Evolutionary conservation across 75 land plant genomes (phyloP), one percentile per base, ranked within the genome.

Genomic region (Sequoia sempervirens): DNA sequence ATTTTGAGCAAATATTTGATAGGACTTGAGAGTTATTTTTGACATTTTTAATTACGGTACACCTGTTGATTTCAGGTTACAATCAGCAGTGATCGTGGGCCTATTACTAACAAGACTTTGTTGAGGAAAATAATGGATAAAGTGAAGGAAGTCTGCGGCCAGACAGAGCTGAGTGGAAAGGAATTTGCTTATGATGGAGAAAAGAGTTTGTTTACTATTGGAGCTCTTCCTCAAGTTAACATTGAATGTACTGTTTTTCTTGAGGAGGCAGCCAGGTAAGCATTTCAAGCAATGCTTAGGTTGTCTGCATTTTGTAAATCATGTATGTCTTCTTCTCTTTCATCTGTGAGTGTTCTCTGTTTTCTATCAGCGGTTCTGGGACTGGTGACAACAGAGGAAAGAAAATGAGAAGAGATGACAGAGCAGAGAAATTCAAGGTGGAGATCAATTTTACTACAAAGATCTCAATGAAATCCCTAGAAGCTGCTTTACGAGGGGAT

Each of bases 121-220:
- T 86, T 90, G 28, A 88, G 96, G 32, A 88, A 83, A 28, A 80
- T 94, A 2, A 86, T 94, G 85, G 87, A 84, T 17, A 94, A 89
- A 84, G 82, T 94, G 10, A 76, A 85, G n/a, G 68, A 88, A 53
- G 87, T 86, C 3, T 90, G 90, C 69, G 89, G 89, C 5, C 12
- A 36, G 3, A 80, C 84, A 23, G 92, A 89, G 61, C 80, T 92
- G 20, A 80, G 41, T 15, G 90, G 88, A 1, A 94, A 90, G 74
- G 36, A 82, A 7, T 86, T 93, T 79, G 94, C 91, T 1, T 93
- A 92, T 84, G 96, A 94, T 81, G 96, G 96, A 40, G 94, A 94
- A 70, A 93, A 93, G 83, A 86, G 84, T 56, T 79, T 93, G 83
- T 91, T 89, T 81, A 87, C 90, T 10, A 37, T 87, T n/a, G 95